Conservation (phyloP, 2,329 filamentous ascomycete genomes). For the Colletotrichum falcatum region DNA sequence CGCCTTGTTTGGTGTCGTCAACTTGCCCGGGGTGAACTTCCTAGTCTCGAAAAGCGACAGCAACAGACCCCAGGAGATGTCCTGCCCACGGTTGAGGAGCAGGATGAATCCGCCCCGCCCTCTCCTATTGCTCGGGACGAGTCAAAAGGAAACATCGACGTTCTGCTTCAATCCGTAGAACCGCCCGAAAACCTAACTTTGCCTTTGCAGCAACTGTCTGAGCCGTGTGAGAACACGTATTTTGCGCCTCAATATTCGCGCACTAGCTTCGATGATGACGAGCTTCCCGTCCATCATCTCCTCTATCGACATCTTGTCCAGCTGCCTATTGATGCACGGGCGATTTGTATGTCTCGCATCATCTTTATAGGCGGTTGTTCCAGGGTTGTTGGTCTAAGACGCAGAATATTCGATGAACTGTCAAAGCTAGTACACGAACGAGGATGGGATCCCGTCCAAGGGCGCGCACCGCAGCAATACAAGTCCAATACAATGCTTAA, state of each 20-base stretch:
- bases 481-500: constrained; percentile 59
- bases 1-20: constrained; percentile 82
- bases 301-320: constrained; percentile 81
- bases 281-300: constrained; percentile 80
- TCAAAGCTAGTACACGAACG: constrained; percentile 71
- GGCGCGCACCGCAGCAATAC: constrained; percentile 72
- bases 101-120: constrained; percentile 57
- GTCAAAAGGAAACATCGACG: constrained; percentile 50
- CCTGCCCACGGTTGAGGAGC: constrained; percentile 67
- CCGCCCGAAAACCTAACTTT: constrained; percentile 68
- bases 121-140: constrained; percentile 42
- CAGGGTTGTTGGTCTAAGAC: constrained; percentile 81
- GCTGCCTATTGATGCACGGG: constrained; percentile 84
- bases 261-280: constrained; percentile 84
- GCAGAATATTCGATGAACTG: constrained; percentile 82
- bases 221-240: constrained; percentile 80
- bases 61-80: constrained; percentile 49
- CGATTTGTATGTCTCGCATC: constrained; percentile 88
- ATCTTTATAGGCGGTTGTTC: constrained; percentile 87
- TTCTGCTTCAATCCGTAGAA: constrained; percentile 60
- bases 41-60: constrained; percentile 11
- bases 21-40: neutral
- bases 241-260: constrained; percentile 68
- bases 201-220: constrained; percentile 76
- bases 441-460: constrained; percentile 83